Evolutionary conservation across 164 flowering plant species (phyloP).

Genomic region (Euptelea pleiosperma): DNA sequence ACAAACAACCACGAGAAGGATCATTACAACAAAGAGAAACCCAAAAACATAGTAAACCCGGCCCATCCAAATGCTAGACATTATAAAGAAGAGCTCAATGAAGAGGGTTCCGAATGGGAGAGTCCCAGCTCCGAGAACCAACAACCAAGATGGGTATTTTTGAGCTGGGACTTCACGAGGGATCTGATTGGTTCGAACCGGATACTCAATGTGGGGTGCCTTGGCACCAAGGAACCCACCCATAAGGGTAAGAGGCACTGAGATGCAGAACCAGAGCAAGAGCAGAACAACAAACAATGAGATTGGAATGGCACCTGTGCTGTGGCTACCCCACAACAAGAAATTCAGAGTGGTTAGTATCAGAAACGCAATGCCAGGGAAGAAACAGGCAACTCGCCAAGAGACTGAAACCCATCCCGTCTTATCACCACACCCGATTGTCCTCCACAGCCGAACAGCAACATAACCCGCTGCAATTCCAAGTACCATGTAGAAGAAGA

Average conservation of each 20-base stretch:
- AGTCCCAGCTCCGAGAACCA: slow-evolving; percentile 92
- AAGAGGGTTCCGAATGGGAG: slow-evolving; percentile 86
- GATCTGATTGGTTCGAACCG: slow-evolving; percentile 80
- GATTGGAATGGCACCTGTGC: slow-evolving; percentile 88
- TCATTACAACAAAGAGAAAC: slow-evolving; percentile 62
- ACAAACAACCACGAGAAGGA: slow-evolving; percentile 81
- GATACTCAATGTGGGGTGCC: slow-evolving; percentile 79
- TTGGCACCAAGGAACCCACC: slow-evolving; percentile 81
- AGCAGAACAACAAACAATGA: slow-evolving; percentile 58
- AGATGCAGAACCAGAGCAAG: slow-evolving; percentile 82
- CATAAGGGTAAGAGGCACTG: slow-evolving; percentile 71
- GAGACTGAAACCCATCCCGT: slow-evolving; percentile 72
- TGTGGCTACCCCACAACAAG: slow-evolving; percentile 75
- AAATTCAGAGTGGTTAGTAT: slow-evolving; percentile 65
- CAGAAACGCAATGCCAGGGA: slow-evolving; percentile 73
- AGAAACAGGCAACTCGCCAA: slow-evolving; percentile 73
- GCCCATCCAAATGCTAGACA: slow-evolving; percentile 94
- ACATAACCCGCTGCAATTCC: slow-evolving; percentile 82
- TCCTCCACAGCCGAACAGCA: slow-evolving; percentile 78
- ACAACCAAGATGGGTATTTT: slow-evolving; percentile 79
- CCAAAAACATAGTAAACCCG: slow-evolving; percentile 87
- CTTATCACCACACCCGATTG: slow-evolving; percentile 52
- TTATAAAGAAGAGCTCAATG: slow-evolving; percentile 88
- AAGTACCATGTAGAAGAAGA: slow-evolving; percentile 69
- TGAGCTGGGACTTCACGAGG: slow-evolving; percentile 85